Evolutionary conservation across 306 rosid genomes (phyloP), one percentile per base, ranked within the genome.

Genomic region (Dryas drummondii): DNA sequence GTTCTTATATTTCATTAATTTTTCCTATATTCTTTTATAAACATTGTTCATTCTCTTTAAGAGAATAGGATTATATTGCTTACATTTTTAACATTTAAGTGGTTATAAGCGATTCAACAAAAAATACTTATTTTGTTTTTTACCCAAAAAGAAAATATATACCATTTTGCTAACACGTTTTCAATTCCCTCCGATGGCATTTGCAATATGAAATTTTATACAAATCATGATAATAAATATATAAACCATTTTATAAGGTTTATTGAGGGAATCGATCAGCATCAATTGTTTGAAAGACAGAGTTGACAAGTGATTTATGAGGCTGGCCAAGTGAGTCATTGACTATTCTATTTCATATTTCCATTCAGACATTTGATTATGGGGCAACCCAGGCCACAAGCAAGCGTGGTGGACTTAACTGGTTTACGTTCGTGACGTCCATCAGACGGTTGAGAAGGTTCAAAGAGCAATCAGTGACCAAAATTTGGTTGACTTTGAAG

Each of bases 391-490:
- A 62, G 48, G 68, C 68, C 67, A 62, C 45, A 26, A 32, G n/a
- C 37, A 32, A 32, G 45, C 11, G 19, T 6, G 27, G 65, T 40
- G 47, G 17, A 19, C 22, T 62, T 3, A 40, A 40, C 13, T 32
- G 13, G 68, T 48, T 4, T 14, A 11, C 42, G 13, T 5, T 6
- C 27, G 3, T 22, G 44, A 15, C 56, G 32, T 50, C 44, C 56
- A 72, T 46, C 58, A 4, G 37, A 59, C 76, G 68, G 68, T 58
- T 4, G 5, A 46, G n/a, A 58, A 58, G 4, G 4, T 63, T 72
- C 76, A 27, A 72, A 4, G 4, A 47, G 12, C 76, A 58, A 58
- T 72, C 66, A n/a, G 4, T 14, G 46, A 58, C 76, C 32, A 4
- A 8, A 47, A 27, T 15, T 58, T 58, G 22, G 10, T 58, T 46